Evolutionary conservation across 2,329 filamentous ascomycete species (phyloP).

Genomic region (Canariomyces notabilis): DNA sequence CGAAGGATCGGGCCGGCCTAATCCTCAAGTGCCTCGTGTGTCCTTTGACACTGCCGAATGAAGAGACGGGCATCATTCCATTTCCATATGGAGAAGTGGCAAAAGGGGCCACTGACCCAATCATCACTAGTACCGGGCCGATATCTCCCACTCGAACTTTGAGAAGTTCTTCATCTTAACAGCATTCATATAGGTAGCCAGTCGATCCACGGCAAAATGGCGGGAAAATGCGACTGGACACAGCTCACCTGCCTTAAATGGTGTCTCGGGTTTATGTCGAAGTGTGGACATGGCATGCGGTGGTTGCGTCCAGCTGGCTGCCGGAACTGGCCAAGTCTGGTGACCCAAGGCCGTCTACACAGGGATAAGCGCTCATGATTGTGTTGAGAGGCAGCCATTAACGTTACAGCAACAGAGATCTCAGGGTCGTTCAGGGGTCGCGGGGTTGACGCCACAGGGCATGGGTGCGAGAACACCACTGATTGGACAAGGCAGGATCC

Average conservation of each 20-base stretch:
- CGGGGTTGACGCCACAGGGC: not conserved
- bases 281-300: not conserved
- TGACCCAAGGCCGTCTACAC: not conserved
- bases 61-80: too few relatives aligned
- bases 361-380: not conserved
- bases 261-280: not conserved
- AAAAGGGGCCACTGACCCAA: too few relatives aligned
- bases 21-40: too few relatives aligned
- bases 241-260: not conserved
- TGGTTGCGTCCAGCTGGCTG: not conserved
- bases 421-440: not conserved
- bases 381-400: not conserved
- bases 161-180: too few relatives aligned
- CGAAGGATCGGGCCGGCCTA: too few relatives aligned
- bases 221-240: too few relatives aligned
- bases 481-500: slow-evolving; percentile 1
- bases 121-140: too few relatives aligned
- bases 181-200: too few relatives aligned
- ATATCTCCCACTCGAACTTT: too few relatives aligned
- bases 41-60: too few relatives aligned
- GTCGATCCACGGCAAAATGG: too few relatives aligned
- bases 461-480: not conserved
- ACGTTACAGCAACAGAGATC: not conserved
- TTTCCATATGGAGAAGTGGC: too few relatives aligned
- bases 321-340: not conserved